Conservation (phyloP, 352 stramenopile species). For the Aphanomyces cochlioides region DNA sequence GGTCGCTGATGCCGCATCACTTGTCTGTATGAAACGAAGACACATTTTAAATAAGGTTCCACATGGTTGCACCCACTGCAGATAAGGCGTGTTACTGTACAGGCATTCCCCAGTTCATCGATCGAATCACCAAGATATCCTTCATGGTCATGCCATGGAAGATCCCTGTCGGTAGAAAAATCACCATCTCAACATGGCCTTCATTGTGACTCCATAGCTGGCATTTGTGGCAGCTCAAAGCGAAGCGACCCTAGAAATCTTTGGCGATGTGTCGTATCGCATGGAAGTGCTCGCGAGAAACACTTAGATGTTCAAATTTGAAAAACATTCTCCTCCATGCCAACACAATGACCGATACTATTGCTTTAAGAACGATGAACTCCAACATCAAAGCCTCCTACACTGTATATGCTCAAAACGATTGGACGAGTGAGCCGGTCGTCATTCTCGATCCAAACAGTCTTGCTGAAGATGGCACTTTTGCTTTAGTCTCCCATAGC, state of each 20-base stretch:
- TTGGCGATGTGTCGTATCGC: constrained; percentile 58
- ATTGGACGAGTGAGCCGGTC: constrained; percentile 50
- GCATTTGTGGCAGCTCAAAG: constrained; percentile 77
- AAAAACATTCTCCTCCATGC: constrained; percentile 75
- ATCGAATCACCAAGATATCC: constrained; percentile 30
- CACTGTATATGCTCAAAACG: constrained; percentile 85
- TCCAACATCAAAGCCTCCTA: constrained; percentile 85
- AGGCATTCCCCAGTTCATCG: constrained; percentile 13
- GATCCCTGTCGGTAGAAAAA: constrained; percentile 34
- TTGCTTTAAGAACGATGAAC: constrained; percentile 82
- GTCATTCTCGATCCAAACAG: constrained; percentile 84
- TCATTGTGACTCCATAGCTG: constrained; percentile 32
- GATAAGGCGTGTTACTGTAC: too few species aligned
- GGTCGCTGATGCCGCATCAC: too few species aligned
- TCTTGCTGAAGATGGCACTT: constrained; percentile 59
- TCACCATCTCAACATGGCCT: neutral
- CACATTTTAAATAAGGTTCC: too few species aligned
- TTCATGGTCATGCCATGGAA: constrained; percentile 32
- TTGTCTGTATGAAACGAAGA: too few species aligned
- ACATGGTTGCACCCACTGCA: too few species aligned
- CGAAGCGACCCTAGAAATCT: constrained; percentile 56
- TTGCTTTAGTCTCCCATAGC: constrained; percentile 51
- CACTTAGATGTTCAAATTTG: constrained; percentile 85
- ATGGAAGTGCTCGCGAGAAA: constrained; percentile 67
- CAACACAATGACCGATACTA: constrained; percentile 78